Percentiles rank a stretch among this genome's conserved stretches.
Evolutionary conservation across 768 basidiomycete species (phyloP).

Genomic region (Suillus subluteus): DNA sequence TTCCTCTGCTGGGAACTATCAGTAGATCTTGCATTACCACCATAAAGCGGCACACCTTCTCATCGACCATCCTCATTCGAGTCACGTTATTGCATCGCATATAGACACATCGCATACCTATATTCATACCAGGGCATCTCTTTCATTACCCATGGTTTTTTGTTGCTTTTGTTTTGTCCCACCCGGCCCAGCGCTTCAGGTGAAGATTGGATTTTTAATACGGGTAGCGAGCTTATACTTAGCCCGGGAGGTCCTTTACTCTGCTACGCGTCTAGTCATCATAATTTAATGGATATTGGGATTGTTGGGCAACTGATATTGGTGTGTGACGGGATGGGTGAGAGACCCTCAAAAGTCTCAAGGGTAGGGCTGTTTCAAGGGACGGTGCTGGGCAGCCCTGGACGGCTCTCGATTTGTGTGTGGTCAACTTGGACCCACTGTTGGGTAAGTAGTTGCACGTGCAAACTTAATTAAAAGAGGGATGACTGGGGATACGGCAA

Average conservation of each 20-base stretch:
- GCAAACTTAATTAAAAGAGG: constrained; percentile 5
- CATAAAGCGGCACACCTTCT: constrained; percentile 20
- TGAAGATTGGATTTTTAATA: constrained; percentile 16
- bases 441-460: background rate
- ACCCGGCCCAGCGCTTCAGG: constrained; percentile 23
- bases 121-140: constrained; percentile 39
- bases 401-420: background rate
- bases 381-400: background rate
- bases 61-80: constrained; percentile 19
- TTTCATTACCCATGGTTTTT: constrained; percentile 20
- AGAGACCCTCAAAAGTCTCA: background rate
- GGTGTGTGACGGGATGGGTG: constrained; percentile 1
- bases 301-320: constrained; percentile 23
- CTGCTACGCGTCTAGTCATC: constrained; percentile 20
- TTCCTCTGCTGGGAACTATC: constrained; percentile 19
- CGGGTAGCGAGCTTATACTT: constrained; percentile 23
- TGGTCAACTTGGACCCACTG: background rate
- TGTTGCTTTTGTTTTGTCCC: constrained; percentile 10
- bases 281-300: constrained; percentile 43
- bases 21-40: constrained; percentile 28
- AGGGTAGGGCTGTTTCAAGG: background rate
- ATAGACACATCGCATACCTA: constrained; percentile 39
- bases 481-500: background rate
- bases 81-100: constrained; percentile 31
- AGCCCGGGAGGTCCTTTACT: constrained; percentile 13